Evolutionary conservation across 352 stramenopile species (phyloP).

Genomic region (Globisporangium middletonii): DNA sequence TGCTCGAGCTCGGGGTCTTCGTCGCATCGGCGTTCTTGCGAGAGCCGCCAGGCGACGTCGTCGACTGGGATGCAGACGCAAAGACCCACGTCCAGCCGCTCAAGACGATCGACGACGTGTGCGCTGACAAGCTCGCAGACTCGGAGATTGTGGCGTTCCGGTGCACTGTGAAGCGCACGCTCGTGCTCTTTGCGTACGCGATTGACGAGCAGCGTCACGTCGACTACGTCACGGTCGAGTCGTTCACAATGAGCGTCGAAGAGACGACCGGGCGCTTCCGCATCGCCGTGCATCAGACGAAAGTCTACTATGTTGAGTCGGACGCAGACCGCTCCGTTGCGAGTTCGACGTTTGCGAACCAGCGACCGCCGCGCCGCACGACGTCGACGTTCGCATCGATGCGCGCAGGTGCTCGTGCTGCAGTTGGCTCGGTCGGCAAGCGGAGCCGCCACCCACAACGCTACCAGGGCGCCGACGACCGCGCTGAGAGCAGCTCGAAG

Average conservation of each 20-base stretch:
- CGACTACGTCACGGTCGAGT: slow-evolving; percentile 63
- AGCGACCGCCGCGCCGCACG: slow-evolving; percentile 12
- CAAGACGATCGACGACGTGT: slow-evolving; percentile 31
- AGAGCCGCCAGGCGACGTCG: not conserved
- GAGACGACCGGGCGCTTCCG: slow-evolving; percentile 41
- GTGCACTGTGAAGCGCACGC: slow-evolving; percentile 49
- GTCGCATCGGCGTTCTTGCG: slow-evolving; percentile 24
- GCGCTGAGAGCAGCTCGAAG: not conserved
- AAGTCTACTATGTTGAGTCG: slow-evolving; percentile 26
- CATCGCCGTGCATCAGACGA: slow-evolving; percentile 41
- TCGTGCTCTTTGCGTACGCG: slow-evolving; percentile 40
- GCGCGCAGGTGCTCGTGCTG: not conserved
- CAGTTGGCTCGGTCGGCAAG: not conserved
- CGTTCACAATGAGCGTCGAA: slow-evolving; percentile 58
- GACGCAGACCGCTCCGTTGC: slow-evolving; percentile 6
- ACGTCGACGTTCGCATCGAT: slow-evolving; percentile 7
- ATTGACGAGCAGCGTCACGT: slow-evolving; percentile 21
- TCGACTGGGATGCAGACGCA: slow-evolving; percentile 4
- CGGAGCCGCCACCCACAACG: not conserved
- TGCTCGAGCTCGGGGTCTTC: slow-evolving; percentile 55
- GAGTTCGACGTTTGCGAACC: slow-evolving; percentile 12
- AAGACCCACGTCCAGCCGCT: slow-evolving; percentile 26
- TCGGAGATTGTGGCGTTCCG: slow-evolving; percentile 53
- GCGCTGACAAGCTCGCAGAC: slow-evolving; percentile 23
- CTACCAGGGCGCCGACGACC: not conserved